phyloP scores from a whole-genome alignment of 345 rosid genomes.

The Corymbia maculata region DNA sequence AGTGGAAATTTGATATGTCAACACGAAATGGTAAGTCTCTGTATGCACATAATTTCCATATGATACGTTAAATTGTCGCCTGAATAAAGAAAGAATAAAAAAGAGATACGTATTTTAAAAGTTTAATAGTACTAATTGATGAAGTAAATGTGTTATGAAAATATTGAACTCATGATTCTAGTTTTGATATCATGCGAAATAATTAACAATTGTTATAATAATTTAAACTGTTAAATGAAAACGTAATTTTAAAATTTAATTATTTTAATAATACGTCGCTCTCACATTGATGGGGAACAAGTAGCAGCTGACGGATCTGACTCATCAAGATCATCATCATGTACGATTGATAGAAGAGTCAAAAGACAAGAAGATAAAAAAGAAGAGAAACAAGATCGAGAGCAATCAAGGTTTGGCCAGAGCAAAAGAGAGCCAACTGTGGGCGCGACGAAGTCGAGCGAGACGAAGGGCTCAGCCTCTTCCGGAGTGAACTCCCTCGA shows the following conservation, averaged over 20 bases:
- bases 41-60: not conserved
- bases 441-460: conserved; percentile 72
- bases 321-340: not conserved
- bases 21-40: not conserved
- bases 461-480: conserved; percentile 79
- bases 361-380: not conserved
- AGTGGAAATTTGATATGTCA: not conserved
- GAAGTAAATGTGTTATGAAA: no score
- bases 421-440: conserved; percentile 40
- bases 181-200: no score
- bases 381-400: not conserved
- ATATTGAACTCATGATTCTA: no score
- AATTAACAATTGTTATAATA: no score
- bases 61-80: not conserved
- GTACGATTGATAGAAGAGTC: not conserved
- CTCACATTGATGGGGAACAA: not conserved
- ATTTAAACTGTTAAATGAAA: no score
- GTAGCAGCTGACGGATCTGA: not conserved
- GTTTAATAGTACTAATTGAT: no score
- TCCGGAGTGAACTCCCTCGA: conserved; percentile 72
- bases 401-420: not conserved
- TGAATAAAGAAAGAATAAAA: not conserved
- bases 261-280: not conserved
- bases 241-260: no score
- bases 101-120: not conserved